These are phyloP conservation scores for Ganoderma multipileum DNA, from an alignment of 1,284 basidiomycete species.

Conservation along the genomic window DNA sequence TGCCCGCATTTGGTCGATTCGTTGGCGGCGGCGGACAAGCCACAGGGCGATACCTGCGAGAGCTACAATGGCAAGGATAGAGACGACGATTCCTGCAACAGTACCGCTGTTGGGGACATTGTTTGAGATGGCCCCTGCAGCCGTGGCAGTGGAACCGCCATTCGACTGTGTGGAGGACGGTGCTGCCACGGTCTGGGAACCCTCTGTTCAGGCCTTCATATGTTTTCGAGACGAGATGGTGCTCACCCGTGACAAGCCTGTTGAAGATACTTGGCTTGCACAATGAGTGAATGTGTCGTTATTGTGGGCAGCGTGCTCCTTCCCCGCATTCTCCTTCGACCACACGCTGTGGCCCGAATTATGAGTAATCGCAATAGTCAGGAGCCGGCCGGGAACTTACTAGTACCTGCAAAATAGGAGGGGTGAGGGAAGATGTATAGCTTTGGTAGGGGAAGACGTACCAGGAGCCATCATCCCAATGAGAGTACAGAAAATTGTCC, in stretches of 20 bases:
- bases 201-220: background rate
- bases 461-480: conserved; percentile 30
- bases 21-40: background rate
- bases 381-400: conserved; percentile 12
- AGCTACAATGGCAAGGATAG: background rate
- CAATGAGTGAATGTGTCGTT: conserved; percentile 24
- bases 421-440: background rate
- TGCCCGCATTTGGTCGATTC: background rate
- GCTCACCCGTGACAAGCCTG: background rate
- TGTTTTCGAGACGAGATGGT: background rate
- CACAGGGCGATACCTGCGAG: background rate
- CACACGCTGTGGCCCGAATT: conserved; percentile 11
- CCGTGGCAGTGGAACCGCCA: background rate
- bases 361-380: background rate
- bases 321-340: conserved; percentile 22
- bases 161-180: background rate
- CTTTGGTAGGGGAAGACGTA: conserved; percentile 8
- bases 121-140: background rate
- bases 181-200: background rate
- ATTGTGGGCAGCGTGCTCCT: conserved; percentile 15
- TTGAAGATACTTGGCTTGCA: conserved; percentile 9
- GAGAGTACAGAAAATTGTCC: conserved; percentile 25
- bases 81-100: background rate
- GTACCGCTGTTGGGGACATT: background rate
- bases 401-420: conserved; percentile 23